Percentiles rank a stretch among this genome's conserved stretches.
These are phyloP conservation scores for Triticum urartu DNA, from an alignment of 176 grass and related monocot species.

Conservation along the genomic window DNA sequence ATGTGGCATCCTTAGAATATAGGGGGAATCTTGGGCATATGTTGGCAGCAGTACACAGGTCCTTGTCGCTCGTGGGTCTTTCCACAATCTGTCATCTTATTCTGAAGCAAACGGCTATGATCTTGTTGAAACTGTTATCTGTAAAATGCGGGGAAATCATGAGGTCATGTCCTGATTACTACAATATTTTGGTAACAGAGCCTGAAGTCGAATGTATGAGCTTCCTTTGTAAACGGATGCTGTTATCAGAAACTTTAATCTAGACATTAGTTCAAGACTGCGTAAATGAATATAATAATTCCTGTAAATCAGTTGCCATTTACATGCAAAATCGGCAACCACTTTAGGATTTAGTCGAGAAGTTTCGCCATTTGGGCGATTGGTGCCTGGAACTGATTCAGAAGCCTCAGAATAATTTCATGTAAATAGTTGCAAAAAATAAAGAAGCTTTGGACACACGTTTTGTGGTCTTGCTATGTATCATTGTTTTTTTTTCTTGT, in stretches of 20 bases:
- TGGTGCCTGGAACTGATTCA: background rate
- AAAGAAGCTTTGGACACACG: background rate
- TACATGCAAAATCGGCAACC: background rate
- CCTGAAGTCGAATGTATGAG: background rate
- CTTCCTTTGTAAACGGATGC: background rate
- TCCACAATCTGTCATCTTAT: background rate
- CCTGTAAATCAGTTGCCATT: background rate
- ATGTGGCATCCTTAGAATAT: background rate
- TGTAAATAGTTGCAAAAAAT: background rate
- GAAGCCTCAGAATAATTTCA: background rate
- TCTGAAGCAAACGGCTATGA: background rate
- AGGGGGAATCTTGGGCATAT: background rate
- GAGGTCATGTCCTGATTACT: background rate
- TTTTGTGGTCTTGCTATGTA: background rate
- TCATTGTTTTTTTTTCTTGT: background rate
- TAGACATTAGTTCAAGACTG: background rate
- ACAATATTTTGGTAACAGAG: background rate
- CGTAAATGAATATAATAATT: background rate
- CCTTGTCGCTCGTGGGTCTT: no score
- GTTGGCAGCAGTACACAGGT: background rate
- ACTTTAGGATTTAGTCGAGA: background rate
- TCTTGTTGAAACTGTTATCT: background rate
- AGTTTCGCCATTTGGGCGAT: background rate
- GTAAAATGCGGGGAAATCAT: background rate
- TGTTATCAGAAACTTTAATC: background rate